phyloP scores from a whole-genome alignment of 2,329 filamentous ascomycete species.

The Aspergillus sp. region DNA sequence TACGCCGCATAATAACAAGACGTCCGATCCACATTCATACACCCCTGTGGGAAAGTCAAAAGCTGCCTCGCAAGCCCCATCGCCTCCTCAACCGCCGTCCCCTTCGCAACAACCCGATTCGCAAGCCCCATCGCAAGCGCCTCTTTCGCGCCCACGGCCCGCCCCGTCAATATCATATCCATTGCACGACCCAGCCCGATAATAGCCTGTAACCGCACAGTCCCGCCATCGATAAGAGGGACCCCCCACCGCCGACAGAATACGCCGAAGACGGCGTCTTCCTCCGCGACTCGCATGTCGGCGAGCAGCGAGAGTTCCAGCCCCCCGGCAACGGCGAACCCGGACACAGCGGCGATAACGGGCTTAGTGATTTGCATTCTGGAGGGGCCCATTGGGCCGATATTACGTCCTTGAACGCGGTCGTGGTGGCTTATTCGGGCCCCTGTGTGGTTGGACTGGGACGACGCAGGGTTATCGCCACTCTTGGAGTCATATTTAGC shows the following conservation, averaged over 20 bases:
- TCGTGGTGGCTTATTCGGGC: conserved; percentile 17
- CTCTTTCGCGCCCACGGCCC: conserved; percentile 50
- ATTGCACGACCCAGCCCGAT: conserved; percentile 55
- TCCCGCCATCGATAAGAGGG: conserved; percentile 54
- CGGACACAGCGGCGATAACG: conserved; percentile 52
- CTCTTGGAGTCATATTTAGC: conserved; percentile 19
- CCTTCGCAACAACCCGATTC: conserved; percentile 54
- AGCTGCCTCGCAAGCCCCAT: conserved; percentile 49
- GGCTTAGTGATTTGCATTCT: conserved; percentile 48
- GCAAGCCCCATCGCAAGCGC: conserved; percentile 54
- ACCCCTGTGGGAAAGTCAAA: conserved; percentile 52
- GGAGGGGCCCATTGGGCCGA: conserved; percentile 45
- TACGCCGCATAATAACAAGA: conserved; percentile 54
- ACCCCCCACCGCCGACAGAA: conserved; percentile 57
- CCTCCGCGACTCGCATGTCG: conserved; percentile 55
- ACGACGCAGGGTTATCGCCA: not conserved
- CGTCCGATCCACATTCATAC: conserved; percentile 53
- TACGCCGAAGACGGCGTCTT: conserved; percentile 55
- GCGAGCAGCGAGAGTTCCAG: conserved; percentile 55
- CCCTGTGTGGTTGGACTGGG: not conserved
- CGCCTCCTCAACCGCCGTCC: conserved; percentile 52
- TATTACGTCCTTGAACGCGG: conserved; percentile 37
- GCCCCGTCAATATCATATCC: conserved; percentile 59
- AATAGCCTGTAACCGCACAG: conserved; percentile 52
- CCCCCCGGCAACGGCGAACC: conserved; percentile 56